Evolutionary conservation across 306 rosid genomes (phyloP).

Genomic region (Vigna angularis): DNA sequence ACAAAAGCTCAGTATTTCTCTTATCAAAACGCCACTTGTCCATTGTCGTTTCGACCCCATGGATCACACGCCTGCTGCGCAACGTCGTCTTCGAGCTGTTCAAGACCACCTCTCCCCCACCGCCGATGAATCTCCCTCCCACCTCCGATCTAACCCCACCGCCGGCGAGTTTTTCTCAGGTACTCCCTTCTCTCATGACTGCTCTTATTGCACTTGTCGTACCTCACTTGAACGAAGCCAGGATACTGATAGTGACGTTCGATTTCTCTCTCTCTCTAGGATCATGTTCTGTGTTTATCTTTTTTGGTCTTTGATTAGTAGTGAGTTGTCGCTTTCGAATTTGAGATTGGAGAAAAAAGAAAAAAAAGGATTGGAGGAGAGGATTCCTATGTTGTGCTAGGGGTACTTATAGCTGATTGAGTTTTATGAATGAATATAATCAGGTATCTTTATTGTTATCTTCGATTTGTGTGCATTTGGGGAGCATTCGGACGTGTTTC

Average conservation of each 20-base stretch:
- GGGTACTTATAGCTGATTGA: background rate
- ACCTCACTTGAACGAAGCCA: background rate
- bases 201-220: slow-evolving; percentile 20
- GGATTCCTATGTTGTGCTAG: background rate
- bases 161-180: slow-evolving; percentile 82
- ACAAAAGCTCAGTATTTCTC: background rate
- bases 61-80: slow-evolving; percentile 71
- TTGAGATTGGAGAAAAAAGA: background rate
- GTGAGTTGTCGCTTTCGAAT: slow-evolving; percentile 10
- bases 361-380: background rate
- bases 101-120: slow-evolving; percentile 60
- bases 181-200: slow-evolving; percentile 39
- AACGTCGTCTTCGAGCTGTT: slow-evolving; percentile 78
- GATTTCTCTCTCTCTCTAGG: background rate
- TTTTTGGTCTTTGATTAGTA: background rate
- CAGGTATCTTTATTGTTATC: background rate
- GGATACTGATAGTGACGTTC: background rate
- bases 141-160: slow-evolving; percentile 66
- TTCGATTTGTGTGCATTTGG: background rate
- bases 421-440: background rate
- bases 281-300: background rate
- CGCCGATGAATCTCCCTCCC: slow-evolving; percentile 53
- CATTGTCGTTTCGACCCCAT: slow-evolving; percentile 38
- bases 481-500: background rate
- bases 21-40: background rate